phyloP scores from a whole-genome alignment of 2,329 filamentous ascomycete genomes.

The Aurifilum marmelostoma region DNA sequence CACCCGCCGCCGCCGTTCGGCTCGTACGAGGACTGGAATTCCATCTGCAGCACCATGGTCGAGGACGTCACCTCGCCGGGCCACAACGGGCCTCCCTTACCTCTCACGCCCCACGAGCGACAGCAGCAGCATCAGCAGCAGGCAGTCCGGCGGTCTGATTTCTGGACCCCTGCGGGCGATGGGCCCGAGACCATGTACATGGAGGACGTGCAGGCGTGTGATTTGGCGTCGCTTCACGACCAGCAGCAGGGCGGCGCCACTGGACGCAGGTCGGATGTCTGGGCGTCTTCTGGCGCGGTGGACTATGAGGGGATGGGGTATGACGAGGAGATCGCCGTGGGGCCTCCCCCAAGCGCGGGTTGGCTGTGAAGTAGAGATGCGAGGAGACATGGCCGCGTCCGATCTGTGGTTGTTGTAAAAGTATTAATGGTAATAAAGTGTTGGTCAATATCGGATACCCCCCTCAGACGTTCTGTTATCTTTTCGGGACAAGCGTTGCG shows the following conservation, averaged over 20 bases:
- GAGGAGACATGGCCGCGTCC: not conserved
- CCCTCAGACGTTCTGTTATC: not conserved
- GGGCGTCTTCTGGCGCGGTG: slow-evolving; percentile 19
- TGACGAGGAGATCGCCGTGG: slow-evolving; percentile 25
- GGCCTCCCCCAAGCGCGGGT: slow-evolving; percentile 20
- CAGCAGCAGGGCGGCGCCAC: not conserved
- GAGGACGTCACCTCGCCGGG: slow-evolving; percentile 25
- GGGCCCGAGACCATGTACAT: slow-evolving; percentile 25
- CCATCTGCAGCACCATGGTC: slow-evolving; percentile 28
- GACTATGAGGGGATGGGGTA: slow-evolving; percentile 29
- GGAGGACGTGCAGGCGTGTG: slow-evolving; percentile 26
- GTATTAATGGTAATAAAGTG: slow-evolving; percentile 22
- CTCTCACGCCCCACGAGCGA: slow-evolving; percentile 25
- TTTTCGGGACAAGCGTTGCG: not conserved
- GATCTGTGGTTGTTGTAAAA: slow-evolving; percentile 14
- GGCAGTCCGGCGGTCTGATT: slow-evolving; percentile 22
- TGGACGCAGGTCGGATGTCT: slow-evolving; percentile 22
- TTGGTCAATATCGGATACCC: slow-evolving; percentile 9
- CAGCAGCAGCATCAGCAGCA: slow-evolving; percentile 11
- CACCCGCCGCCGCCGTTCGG: slow-evolving; percentile 22
- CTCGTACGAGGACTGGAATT: slow-evolving; percentile 27
- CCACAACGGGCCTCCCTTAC: slow-evolving; percentile 21
- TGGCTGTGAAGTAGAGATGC: slow-evolving; percentile 25
- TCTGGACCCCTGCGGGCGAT: slow-evolving; percentile 24
- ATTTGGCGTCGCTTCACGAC: slow-evolving; percentile 16